Base-by-base conservation (phyloP, 2,329 filamentous ascomycete species). In the Ophiostoma pallidulum region DNA sequence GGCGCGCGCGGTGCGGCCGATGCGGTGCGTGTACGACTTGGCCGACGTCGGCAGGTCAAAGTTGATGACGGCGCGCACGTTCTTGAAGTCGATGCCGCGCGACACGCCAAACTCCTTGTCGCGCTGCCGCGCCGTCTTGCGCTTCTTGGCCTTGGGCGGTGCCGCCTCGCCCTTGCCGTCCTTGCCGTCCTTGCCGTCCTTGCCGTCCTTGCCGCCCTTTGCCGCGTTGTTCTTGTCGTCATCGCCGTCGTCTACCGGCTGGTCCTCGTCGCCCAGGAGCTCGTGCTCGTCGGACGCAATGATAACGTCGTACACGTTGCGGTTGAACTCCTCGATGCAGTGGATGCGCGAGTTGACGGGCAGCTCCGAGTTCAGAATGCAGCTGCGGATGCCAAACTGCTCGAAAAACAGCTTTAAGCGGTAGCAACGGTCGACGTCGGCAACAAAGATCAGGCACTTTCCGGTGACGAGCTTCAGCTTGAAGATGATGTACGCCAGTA, bases 241-340 rank as follows among this genome's bases (percentile, higher is more conserved):
- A 67, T 68, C 49, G 66, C 76, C 62, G 66, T 70, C 60, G 65
- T 74, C 63, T 59, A 69, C 60, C 57, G 71, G 59, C 32, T 60
- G 61, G 31, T 68, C 66, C 18, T 66, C 65, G 9, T 57, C 55
- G 1, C 59, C 61, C 47, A 65, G 57, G 18, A 64, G 51, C 47
- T 64, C 60, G 52, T 59, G 59, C 55, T 65, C 64, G 40, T 98
- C 92, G 1, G 88, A 90, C 1, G 92, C 92, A 58, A 98, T 95
- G 56, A 98, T 90, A 53, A 97, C 96, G 58, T 98, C 91, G 72
- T 98, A 98, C 7, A 97, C 82, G 45, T 87, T 86, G 66, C 86
- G 86, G 70, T 97, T 98, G 68, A 98, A 98, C 63, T 97, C 89
- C 58, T 97, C 86, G 3, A 98, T 91, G 2, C 95, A 89, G 62